phyloP scores from a whole-genome alignment of 176 grass and related monocot genomes.

The Aechmea fasciata region DNA sequence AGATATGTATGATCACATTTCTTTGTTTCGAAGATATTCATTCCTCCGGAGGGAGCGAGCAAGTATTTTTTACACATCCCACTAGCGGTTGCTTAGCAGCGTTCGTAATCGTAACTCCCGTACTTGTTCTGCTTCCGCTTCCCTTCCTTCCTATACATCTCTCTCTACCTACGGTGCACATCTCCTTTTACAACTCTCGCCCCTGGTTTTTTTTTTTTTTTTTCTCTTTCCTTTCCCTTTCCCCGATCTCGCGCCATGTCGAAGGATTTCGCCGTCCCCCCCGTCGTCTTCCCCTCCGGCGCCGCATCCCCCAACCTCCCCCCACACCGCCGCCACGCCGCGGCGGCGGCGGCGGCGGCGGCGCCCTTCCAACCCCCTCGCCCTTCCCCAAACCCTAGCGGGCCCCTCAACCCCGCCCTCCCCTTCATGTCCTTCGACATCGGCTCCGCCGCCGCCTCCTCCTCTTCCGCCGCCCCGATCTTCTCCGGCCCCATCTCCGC shows the following conservation, averaged over 20 bases:
- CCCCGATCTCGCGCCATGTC: conserved; percentile 38
- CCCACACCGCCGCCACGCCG: conserved; percentile 32
- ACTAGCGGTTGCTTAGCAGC: background rate
- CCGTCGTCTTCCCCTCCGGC: conserved; percentile 63
- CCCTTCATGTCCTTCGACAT: conserved; percentile 97
- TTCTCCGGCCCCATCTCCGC: conserved; percentile 35
- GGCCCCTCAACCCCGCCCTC: conserved; percentile 36
- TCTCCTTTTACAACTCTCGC: background rate
- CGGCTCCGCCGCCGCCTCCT: conserved; percentile 29
- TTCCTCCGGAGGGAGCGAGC: too few relatives aligned
- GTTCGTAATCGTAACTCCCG: background rate
- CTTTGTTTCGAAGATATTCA: too few relatives aligned
- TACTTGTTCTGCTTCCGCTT: background rate
- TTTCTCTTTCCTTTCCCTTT: background rate
- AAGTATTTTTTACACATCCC: too few relatives aligned
- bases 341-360: conserved; percentile 14
- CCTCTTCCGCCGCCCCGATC: conserved; percentile 34
- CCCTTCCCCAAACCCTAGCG: conserved; percentile 32
- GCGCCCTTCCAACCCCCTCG: conserved; percentile 64
- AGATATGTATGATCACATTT: too few relatives aligned
- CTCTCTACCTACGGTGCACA: background rate
- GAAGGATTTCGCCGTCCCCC: conserved; percentile 78
- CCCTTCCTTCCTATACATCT: background rate
- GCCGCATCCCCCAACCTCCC: conserved; percentile 18
- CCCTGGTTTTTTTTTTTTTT: too few relatives aligned